Evolutionary conservation across 352 stramenopile genomes (phyloP), one percentile per base, ranked within the genome.

Genomic region (Globisporangium mamillatum): DNA sequence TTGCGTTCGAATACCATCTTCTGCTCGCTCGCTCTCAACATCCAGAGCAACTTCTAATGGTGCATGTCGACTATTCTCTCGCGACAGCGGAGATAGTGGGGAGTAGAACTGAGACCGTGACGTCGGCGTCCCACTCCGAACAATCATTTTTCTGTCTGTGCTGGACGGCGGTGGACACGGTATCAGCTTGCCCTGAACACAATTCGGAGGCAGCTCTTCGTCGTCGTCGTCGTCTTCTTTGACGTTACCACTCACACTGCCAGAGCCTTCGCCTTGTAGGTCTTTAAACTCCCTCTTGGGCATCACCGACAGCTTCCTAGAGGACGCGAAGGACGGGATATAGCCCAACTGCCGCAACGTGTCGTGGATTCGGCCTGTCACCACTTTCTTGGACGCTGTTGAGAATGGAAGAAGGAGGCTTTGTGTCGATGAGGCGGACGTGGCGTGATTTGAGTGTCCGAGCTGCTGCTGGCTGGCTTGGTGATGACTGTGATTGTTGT

Each of bases 281-380:
- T 50, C n/a, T 22, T 32, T 32, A 25, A 48, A 34, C 4, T 36
- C 29, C 14, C 29, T 44, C 56, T 61, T 61, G 27, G 55, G 29
- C 55, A 60, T 46, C 8, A 29, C 29, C 8, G 32, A 59, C n/a
- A 16, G 29, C 48, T 59, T 59, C 0, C 59, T 18, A 3, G 69
- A 24, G 5, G 74, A 66, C 4, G 58, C 18, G 0, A 66, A 61
- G 22, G 78, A 63, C 55, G 78, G 78, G 2, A 84, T 62, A 59
- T 78, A 86, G 0, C 78, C 78, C 36, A 84, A 63, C 52, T 86
- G 75, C 10, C 72, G 68, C 24, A 86, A 34, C 22, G 74, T 80
- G 57, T 79, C 72, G 56, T 80, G 74, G 36, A 86, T 77, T 38
- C 75, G 73, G 6, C 77, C 44, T 18, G 55, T 63, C 8, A 54